Conservation (phyloP, 2,329 filamentous ascomycete species). For the Dichotomopilus funicola region DNA sequence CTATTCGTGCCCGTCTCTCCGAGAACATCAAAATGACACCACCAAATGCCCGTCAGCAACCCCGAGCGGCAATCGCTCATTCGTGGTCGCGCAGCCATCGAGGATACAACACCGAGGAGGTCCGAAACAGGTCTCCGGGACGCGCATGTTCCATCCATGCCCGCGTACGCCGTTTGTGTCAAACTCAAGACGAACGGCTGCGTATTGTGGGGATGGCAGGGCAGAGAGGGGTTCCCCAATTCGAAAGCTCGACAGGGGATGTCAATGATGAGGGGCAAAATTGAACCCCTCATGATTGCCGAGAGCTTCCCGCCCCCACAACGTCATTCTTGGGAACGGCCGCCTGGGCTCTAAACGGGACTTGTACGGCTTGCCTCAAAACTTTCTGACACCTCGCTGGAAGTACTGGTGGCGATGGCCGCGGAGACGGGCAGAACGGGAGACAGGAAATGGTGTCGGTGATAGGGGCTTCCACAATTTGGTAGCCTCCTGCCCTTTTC, state of each 20-base stretch:
- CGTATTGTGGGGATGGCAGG: neutral
- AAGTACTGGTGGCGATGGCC: too few species aligned
- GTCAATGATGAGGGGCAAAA: slow-evolving; percentile 14
- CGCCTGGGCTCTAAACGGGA: neutral
- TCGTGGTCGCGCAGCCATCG: neutral
- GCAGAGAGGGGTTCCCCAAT: slow-evolving; percentile 10
- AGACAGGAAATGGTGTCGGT: too few species aligned
- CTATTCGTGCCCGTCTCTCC: slow-evolving; percentile 1
- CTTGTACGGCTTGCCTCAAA: neutral
- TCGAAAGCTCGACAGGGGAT: slow-evolving; percentile 6
- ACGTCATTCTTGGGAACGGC: slow-evolving; percentile 13
- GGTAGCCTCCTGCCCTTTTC: too few species aligned
- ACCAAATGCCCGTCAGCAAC: neutral
- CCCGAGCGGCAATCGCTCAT: neutral
- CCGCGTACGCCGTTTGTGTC: too few species aligned
- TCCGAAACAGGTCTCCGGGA: too few species aligned
- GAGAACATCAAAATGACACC: slow-evolving; percentile 7
- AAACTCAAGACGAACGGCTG: neutral
- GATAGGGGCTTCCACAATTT: too few species aligned
- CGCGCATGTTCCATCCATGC: too few species aligned
- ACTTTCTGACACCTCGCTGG: neutral
- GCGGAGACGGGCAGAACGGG: too few species aligned
- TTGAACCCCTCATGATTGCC: slow-evolving; percentile 6
- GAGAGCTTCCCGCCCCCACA: slow-evolving; percentile 1
- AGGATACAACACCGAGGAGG: too few species aligned